These are phyloP conservation scores for Fusarium pseudonygamai DNA, from an alignment of 2,329 filamentous ascomycete genomes.

Conservation along the genomic window DNA sequence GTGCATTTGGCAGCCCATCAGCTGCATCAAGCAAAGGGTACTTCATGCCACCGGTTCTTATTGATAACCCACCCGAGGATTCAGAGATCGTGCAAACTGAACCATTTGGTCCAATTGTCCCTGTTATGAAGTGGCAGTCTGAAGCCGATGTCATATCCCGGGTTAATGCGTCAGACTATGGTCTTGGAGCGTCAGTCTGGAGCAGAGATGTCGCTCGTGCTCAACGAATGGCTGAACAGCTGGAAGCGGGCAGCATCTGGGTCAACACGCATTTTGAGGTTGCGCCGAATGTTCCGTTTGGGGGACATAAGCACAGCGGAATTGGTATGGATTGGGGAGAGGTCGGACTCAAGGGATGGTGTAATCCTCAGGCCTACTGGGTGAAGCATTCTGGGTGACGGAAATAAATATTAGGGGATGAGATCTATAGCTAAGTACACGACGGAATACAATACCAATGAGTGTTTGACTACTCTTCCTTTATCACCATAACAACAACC, in stretches of 20 bases:
- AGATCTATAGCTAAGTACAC: background rate
- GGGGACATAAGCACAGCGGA: conserved; percentile 62
- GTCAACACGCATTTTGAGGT: conserved; percentile 62
- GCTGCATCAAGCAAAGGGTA: conserved; percentile 55
- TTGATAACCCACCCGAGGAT: conserved; percentile 67
- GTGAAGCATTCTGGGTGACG: background rate
- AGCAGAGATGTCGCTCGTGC: conserved; percentile 61
- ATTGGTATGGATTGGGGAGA: conserved; percentile 58
- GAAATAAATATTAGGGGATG: background rate
- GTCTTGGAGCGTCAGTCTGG: conserved; percentile 68
- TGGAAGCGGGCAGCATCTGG: conserved; percentile 69
- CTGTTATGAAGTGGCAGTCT: conserved; percentile 67
- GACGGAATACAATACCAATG: too few relatives aligned
- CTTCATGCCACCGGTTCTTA: conserved; percentile 67
- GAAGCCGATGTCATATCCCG: conserved; percentile 67
- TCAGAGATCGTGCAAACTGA: conserved; percentile 66
- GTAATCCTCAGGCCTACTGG: conserved; percentile 8
- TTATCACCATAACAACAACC: conserved; percentile 1
- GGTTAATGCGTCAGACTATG: conserved; percentile 62
- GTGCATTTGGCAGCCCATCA: conserved; percentile 46
- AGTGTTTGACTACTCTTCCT: background rate
- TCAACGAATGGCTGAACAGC: conserved; percentile 59
- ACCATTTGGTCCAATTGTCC: conserved; percentile 67
- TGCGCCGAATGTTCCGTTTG: conserved; percentile 53
- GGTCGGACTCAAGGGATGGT: conserved; percentile 30